These are phyloP conservation scores for Sporothrix pseudoabietina DNA, from an alignment of 2,329 filamentous ascomycete genomes.

Conservation along the genomic window DNA sequence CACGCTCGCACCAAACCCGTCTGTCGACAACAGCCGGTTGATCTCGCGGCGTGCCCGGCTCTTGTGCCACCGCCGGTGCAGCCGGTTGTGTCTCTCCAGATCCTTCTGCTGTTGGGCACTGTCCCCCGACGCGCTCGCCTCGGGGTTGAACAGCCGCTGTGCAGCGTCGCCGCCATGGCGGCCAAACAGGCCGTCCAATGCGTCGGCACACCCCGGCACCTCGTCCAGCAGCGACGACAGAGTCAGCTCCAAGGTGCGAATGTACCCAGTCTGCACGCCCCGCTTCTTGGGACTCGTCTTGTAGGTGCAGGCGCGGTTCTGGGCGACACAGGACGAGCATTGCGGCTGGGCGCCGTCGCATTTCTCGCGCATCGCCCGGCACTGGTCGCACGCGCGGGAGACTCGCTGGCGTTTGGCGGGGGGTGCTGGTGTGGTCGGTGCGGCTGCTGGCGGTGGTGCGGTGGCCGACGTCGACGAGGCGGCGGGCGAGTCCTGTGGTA, in stretches of 20 bases:
- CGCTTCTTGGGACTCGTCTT: conserved; percentile 73
- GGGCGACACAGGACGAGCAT: conserved; percentile 66
- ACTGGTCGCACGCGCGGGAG: conserved; percentile 70
- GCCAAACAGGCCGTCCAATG: conserved; percentile 58
- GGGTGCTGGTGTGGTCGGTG: background rate
- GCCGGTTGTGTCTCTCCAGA: conserved; percentile 53
- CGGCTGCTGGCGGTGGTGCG: no score
- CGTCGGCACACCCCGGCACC: conserved; percentile 60
- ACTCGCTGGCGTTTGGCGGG: conserved; percentile 62
- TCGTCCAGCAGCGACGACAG: conserved; percentile 67
- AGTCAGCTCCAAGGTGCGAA: conserved; percentile 70
- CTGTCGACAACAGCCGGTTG: conserved; percentile 60
- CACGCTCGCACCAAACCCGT: conserved; percentile 37
- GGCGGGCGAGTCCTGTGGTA: conserved; percentile 3
- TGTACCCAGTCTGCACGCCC: conserved; percentile 78
- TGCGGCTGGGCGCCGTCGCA: conserved; percentile 69
- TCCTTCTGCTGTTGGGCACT: conserved; percentile 33
- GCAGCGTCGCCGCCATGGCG: conserved; percentile 43
- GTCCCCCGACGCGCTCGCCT: background rate
- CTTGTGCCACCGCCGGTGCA: conserved; percentile 65
- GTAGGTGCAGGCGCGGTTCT: conserved; percentile 69
- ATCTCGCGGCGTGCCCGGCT: conserved; percentile 65
- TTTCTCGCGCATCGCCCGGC: conserved; percentile 67
- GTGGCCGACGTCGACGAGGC: background rate
- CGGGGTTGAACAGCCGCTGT: conserved; percentile 22